Conservation (phyloP, 306 rosid species). For the Fragaria ananassa region DNA sequence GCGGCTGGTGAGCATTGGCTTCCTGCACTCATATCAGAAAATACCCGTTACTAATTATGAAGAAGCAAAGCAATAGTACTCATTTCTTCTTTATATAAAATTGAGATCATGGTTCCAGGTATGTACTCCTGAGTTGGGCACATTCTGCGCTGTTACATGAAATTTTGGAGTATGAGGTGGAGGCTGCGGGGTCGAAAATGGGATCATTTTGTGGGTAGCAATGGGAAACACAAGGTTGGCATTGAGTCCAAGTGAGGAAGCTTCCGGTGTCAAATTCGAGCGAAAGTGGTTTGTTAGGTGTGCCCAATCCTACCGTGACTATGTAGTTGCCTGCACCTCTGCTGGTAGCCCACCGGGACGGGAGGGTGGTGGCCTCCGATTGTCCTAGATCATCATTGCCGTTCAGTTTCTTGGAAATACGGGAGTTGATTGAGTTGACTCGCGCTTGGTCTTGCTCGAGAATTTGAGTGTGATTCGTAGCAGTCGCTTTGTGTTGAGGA, state of each 20-base stretch:
- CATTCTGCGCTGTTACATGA: background rate
- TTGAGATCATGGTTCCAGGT: background rate
- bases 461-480: background rate
- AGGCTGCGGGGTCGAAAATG: background rate
- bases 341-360: background rate
- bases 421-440: background rate
- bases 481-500: background rate
- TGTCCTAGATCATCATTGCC: background rate
- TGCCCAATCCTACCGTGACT: background rate
- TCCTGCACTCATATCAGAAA: background rate
- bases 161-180: background rate
- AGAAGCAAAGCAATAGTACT: background rate
- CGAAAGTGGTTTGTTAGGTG: background rate
- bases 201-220: background rate
- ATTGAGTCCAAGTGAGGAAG: background rate
- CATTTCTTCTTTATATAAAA: background rate
- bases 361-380: background rate
- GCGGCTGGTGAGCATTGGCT: conserved; percentile 21
- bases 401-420: too few species aligned
- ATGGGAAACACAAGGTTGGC: background rate
- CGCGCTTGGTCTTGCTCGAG: background rate
- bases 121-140: background rate
- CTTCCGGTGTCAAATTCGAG: background rate
- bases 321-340: background rate
- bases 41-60: too few species aligned